A percentile compares a stretch with the other conserved stretches of the same genome.
Conservation (phyloP, 202 grass and related monocot genomes). For the Cymbopogon flexuosus region DNA sequence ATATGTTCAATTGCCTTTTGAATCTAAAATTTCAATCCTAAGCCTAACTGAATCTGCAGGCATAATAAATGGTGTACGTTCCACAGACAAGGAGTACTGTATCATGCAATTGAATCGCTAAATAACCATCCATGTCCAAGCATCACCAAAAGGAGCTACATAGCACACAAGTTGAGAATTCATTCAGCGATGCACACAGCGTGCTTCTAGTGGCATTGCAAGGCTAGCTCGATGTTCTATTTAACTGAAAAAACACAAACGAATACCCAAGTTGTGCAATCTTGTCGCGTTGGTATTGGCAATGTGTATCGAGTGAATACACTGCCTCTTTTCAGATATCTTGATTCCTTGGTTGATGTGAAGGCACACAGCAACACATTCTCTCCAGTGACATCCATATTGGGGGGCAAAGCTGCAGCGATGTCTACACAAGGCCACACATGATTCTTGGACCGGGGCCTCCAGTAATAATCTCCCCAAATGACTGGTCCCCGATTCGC, state of each 20-base stretch:
- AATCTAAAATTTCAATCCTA: not conserved
- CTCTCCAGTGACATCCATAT: slow-evolving; percentile 22
- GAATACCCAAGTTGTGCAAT: slow-evolving; percentile 11
- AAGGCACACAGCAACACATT: slow-evolving; percentile 25
- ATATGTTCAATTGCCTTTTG: not conserved
- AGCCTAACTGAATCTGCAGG: not conserved
- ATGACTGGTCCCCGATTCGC: not conserved
- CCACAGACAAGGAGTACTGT: not conserved
- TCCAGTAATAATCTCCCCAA: too few relatives aligned
- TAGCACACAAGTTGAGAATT: not conserved
- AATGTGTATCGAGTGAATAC: slow-evolving; percentile 14
- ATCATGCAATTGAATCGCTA: not conserved
- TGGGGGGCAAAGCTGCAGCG: slow-evolving; percentile 27
- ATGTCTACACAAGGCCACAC: slow-evolving; percentile 11
- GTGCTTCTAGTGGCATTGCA: not conserved
- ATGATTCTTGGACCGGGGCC: too few relatives aligned
- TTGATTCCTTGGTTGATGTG: slow-evolving; percentile 34
- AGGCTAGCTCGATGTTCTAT: not conserved
- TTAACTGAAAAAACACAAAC: not conserved
- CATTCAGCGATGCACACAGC: not conserved
- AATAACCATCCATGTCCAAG: not conserved
- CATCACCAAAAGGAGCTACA: not conserved
- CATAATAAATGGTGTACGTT: not conserved
- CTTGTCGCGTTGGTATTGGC: not conserved
- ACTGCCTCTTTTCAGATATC: slow-evolving; percentile 31